A percentile compares a stretch with the other conserved stretches of the same genome.
These are phyloP conservation scores for Pleurotus cornucopiae DNA, from an alignment of 768 basidiomycete genomes.

Conservation along the genomic window DNA sequence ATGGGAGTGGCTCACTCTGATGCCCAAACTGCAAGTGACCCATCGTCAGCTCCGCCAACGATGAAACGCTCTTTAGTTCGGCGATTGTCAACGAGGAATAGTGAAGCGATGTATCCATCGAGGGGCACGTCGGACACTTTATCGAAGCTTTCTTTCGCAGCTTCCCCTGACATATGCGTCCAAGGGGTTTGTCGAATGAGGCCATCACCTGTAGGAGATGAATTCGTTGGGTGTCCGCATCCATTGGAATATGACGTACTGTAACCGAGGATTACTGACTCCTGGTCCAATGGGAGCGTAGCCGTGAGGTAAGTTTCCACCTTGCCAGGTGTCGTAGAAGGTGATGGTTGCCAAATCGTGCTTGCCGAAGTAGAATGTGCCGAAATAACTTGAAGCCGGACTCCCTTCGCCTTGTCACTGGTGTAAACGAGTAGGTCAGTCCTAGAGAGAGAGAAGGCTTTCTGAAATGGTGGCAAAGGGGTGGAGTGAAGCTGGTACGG, in stretches of 20 bases:
- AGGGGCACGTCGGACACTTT: constrained; percentile 44
- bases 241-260: constrained; percentile 34
- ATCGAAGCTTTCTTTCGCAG: constrained; percentile 19
- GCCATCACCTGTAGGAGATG: constrained; percentile 43
- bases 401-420: background rate
- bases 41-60: constrained; percentile 75
- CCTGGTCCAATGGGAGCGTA: constrained; percentile 53
- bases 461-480: constrained; percentile 18
- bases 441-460: constrained; percentile 15
- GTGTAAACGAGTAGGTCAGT: background rate
- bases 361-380: background rate
- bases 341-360: constrained; percentile 23
- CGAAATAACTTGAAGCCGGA: background rate
- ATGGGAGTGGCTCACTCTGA: constrained; percentile 42
- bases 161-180: constrained; percentile 28
- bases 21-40: constrained; percentile 73
- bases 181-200: constrained; percentile 42
- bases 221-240: background rate
- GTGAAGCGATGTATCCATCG: constrained; percentile 38
- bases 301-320: constrained; percentile 24
- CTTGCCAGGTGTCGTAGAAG: background rate
- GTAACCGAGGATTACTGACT: constrained; percentile 58
- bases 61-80: constrained; percentile 60
- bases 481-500: constrained; percentile 15
- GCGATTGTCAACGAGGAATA: constrained; percentile 55